These are phyloP conservation scores for Phaeosphaeriaceae sp. DNA, from an alignment of 2,329 filamentous ascomycete genomes.

Conservation along the genomic window DNA sequence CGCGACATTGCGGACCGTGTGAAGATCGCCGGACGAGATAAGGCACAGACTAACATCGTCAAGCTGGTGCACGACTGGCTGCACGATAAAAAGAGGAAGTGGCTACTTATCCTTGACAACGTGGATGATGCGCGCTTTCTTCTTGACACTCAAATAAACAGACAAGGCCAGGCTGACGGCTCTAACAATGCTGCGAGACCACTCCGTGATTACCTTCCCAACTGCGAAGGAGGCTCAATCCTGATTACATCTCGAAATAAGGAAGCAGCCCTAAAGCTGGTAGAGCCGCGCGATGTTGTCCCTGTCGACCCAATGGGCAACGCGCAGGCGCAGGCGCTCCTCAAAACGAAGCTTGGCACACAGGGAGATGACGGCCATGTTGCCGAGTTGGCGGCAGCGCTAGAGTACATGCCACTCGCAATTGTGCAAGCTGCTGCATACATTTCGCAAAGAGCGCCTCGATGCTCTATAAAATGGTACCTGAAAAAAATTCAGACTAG, in stretches of 20 bases:
- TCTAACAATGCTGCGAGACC: not conserved
- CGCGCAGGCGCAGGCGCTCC: conserved; percentile 27
- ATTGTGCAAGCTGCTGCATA: no score
- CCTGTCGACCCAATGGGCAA: conserved; percentile 24
- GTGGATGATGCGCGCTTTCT: not conserved
- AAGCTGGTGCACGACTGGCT: no score
- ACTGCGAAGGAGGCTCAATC: conserved; percentile 40
- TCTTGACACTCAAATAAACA: no score
- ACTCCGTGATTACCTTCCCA: not conserved
- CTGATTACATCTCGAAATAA: not conserved
- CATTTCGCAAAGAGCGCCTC: conserved; percentile 27
- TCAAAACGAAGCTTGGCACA: conserved; percentile 24
- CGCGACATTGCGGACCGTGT: no score
- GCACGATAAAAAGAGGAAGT: conserved; percentile 1
- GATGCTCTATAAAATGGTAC: not conserved
- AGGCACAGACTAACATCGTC: no score
- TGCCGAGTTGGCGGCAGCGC: conserved; percentile 18
- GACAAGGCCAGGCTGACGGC: not conserved
- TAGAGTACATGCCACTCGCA: no score
- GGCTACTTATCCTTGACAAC: conserved; percentile 1
- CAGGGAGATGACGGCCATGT: conserved; percentile 1
- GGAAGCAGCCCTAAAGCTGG: conserved; percentile 36
- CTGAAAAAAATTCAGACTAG: conserved; percentile 33
- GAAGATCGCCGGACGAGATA: no score
- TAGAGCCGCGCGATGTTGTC: conserved; percentile 16